Percentiles rank a stretch among this genome's conserved stretches.
Evolutionary conservation across 108 stramenopile genomes (phyloP).

Genomic region (Cyclotella baltica): DNA sequence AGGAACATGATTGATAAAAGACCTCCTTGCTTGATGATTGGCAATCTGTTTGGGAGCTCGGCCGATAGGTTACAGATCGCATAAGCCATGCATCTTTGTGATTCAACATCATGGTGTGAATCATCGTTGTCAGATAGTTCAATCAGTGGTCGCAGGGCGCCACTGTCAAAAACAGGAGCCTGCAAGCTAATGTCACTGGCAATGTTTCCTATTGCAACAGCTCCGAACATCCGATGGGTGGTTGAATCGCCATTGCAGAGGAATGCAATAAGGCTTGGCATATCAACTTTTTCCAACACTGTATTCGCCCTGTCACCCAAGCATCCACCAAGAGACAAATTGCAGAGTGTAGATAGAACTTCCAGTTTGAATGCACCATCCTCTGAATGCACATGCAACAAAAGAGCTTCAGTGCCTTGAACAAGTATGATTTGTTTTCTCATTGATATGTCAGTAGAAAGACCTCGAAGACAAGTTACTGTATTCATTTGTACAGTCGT

Average conservation of each 20-base stretch:
- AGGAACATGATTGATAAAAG: conserved; percentile 76
- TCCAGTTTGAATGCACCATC: conserved; percentile 85
- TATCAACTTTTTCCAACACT: conserved; percentile 69
- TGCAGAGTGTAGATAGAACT: conserved; percentile 80
- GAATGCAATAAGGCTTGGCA: conserved; percentile 71
- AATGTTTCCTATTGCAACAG: conserved; percentile 87
- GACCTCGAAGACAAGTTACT: conserved; percentile 74
- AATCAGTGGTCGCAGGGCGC: conserved; percentile 74
- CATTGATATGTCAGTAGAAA: conserved; percentile 61
- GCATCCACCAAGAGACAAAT: conserved; percentile 79
- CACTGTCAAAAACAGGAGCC: conserved; percentile 56
- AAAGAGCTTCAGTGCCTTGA: conserved; percentile 64
- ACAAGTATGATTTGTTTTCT: conserved; percentile 63
- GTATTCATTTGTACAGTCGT: conserved; percentile 62
- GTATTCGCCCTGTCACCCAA: conserved; percentile 72
- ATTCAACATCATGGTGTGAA: conserved; percentile 73
- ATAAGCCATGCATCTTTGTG: conserved; percentile 86
- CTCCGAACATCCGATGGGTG: conserved; percentile 89
- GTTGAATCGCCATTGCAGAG: conserved; percentile 76
- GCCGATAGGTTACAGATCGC: conserved; percentile 82
- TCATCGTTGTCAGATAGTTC: conserved; percentile 54
- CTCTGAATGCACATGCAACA: conserved; percentile 68
- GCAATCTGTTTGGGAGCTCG: conserved; percentile 50
- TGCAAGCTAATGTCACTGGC: conserved; percentile 67
- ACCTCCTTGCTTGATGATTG: conserved; percentile 78